These are phyloP conservation scores for Claviceps paspali DNA, from an alignment of 2,329 filamentous ascomycete species.

Conservation along the genomic window DNA sequence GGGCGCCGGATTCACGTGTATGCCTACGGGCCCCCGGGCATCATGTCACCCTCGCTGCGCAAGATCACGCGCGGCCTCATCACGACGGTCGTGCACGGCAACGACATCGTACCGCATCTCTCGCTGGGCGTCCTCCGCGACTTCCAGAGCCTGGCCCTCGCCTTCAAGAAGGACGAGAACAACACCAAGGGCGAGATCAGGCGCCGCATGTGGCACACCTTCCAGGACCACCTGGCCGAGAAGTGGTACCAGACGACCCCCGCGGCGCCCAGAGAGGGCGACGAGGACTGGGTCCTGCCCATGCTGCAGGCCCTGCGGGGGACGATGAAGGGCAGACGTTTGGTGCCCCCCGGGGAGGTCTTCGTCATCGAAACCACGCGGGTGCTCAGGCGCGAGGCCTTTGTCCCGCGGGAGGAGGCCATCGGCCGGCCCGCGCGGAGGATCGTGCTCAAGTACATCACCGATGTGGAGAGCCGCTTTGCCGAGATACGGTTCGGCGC, in stretches of 20 bases:
- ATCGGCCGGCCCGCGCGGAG: constrained; percentile 52
- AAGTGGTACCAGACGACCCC: constrained; percentile 36
- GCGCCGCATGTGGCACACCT: constrained; percentile 47
- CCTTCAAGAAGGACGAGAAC: constrained; percentile 57
- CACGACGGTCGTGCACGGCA: constrained; percentile 57
- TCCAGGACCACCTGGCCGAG: constrained; percentile 45
- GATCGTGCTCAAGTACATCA: constrained; percentile 54
- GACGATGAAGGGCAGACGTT: constrained; percentile 52
- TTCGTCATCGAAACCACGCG: constrained; percentile 55
- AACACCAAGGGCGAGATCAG: constrained; percentile 53
- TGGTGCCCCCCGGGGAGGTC: constrained; percentile 62
- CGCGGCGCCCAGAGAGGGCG: constrained; percentile 28
- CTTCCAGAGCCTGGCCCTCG: constrained; percentile 54
- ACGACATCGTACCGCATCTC: constrained; percentile 59
- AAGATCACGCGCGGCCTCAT: constrained; percentile 58
- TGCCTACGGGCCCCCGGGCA: constrained; percentile 60
- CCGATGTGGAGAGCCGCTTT: constrained; percentile 56
- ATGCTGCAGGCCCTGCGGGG: constrained; percentile 50
- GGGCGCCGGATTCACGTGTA: constrained; percentile 65
- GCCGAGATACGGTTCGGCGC: constrained; percentile 55
- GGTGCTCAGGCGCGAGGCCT: constrained; percentile 52
- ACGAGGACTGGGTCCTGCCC: constrained; percentile 55
- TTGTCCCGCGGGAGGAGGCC: constrained; percentile 31
- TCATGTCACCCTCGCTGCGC: constrained; percentile 54
- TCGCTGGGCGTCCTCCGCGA: constrained; percentile 63